Conservation (phyloP, 352 stramenopile genomes). For the Globisporangium iwayamae region DNA sequence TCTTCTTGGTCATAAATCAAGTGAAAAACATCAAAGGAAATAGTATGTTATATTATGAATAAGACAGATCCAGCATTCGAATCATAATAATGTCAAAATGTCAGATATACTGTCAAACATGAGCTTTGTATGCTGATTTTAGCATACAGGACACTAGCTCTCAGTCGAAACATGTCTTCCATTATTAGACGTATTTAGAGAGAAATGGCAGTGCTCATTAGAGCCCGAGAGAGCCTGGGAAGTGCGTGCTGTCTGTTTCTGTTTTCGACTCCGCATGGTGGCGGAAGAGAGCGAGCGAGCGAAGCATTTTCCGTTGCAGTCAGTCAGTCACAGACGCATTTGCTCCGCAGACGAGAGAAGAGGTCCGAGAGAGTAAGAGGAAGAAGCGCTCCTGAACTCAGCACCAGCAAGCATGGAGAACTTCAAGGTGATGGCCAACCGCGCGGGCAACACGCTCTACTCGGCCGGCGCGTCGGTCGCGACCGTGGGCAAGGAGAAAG, state of each 20-base stretch:
- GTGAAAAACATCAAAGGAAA: neutral
- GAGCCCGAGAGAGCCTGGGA: neutral
- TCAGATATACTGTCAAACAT: neutral
- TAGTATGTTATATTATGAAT: too few relatives aligned
- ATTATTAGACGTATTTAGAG: neutral
- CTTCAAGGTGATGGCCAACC: slow-evolving; percentile 70
- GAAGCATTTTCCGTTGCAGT: neutral
- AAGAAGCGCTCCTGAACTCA: too few relatives aligned
- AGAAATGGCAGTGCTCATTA: neutral
- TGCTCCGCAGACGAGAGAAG: neutral
- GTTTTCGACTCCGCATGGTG: slow-evolving; percentile 1
- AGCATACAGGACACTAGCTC: neutral
- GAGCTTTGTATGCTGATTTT: neutral
- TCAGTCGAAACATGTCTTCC: too few relatives aligned
- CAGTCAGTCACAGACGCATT: neutral
- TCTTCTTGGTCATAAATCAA: neutral
- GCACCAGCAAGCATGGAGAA: slow-evolving; percentile 34
- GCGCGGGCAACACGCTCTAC: slow-evolving; percentile 71
- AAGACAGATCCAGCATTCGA: neutral
- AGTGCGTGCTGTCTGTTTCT: slow-evolving; percentile 5
- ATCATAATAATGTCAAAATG: neutral
- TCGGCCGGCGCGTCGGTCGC: slow-evolving; percentile 47
- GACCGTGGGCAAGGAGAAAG: slow-evolving; percentile 47
- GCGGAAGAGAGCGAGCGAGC: slow-evolving; percentile 6
- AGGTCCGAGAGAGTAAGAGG: neutral